Base-by-base conservation (phyloP, 2,329 filamentous ascomycete genomes). In the Ophiostoma triangulosporum region DNA sequence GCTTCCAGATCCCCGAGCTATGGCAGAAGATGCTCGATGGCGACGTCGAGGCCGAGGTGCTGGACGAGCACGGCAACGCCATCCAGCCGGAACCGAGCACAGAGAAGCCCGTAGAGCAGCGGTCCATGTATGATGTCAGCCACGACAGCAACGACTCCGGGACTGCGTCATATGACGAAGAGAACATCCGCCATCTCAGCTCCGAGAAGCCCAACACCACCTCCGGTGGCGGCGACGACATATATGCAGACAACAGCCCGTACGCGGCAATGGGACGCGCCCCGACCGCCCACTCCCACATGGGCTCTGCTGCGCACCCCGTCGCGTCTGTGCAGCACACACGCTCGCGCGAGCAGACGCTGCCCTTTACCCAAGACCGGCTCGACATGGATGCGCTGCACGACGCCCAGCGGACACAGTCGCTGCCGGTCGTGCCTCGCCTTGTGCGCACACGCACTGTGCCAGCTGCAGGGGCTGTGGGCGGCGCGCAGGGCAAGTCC, bases 1-100 rank as follows among this genome's bases (percentile, higher is more conserved):
- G 88, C 53, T 81, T 80, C 54, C 75, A 78, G 58, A 71, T 75
- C 6, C 72, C 78, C 51, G 72, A 85, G 54, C 75, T 78, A 43
- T 80, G 85, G 51, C 66, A 94, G 31, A 81, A 83, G 55, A 74
- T 81, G 6, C 72, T 91, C 48, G 88, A 85, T 64, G 86, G 94
- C 65, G 88, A 95, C 57, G 86, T 49, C n/a, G 50, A 51, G 3
- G 54, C 48, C 4, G 32, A 35, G n/a, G 45, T 48, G n/a, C 9
- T 32, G 56, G 43, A 50, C 8, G 38, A 94, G 85, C 50, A 80
- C 83, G 38, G 86, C 15, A n/a, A 48, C n/a, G n/a, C 11, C 12
- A 11, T 88, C 61, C 68, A 85, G 84, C 14, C 32, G 17, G 9
- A 3, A 1, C 5, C 40, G 26, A 7, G 12, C 27, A 3, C 17